A percentile compares a stretch with the other conserved stretches of the same genome.
Conservation (phyloP, 1,139 yeast genomes). For the Zygosaccharomyces sapae region DNA sequence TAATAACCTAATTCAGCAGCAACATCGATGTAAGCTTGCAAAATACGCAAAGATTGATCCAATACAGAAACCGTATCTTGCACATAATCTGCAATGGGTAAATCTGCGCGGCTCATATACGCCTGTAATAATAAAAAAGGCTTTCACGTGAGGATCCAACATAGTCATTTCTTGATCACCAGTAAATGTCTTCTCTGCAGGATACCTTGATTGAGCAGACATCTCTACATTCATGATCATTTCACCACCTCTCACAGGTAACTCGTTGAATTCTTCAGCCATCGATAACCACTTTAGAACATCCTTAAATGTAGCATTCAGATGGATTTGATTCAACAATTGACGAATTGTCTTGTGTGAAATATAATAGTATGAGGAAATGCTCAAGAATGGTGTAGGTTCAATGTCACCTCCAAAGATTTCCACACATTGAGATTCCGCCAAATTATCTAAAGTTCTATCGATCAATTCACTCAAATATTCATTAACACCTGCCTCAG, state of each 20-base stretch:
- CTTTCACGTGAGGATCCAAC: slow-evolving; percentile 96
- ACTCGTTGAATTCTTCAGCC: slow-evolving; percentile 86
- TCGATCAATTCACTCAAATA: slow-evolving; percentile 76
- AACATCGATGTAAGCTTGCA: slow-evolving; percentile 89
- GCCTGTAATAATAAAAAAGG: slow-evolving; percentile 84
- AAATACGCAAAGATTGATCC: slow-evolving; percentile 89
- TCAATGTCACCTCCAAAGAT: slow-evolving; percentile 44
- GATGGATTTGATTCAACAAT: slow-evolving; percentile 52
- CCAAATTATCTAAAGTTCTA: slow-evolving; percentile 59
- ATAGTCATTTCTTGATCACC: slow-evolving; percentile 56
- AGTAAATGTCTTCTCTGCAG: slow-evolving; percentile 44
- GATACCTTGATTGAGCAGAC: slow-evolving; percentile 74
- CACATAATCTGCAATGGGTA: slow-evolving; percentile 91
- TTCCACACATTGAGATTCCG: slow-evolving; percentile 67
- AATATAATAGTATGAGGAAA: slow-evolving; percentile 86
- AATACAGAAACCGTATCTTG: slow-evolving; percentile 91
- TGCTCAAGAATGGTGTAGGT: slow-evolving; percentile 79
- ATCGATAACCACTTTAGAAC: slow-evolving; percentile 69
- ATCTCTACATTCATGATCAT: slow-evolving; percentile 87
- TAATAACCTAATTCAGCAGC: slow-evolving; percentile 80
- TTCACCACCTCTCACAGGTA: slow-evolving; percentile 94
- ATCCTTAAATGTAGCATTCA: slow-evolving; percentile 58
- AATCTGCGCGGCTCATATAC: slow-evolving; percentile 70
- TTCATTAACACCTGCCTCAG: slow-evolving; percentile 60
- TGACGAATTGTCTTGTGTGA: slow-evolving; percentile 85